A percentile compares a stretch with the other conserved stretches of the same genome.
phyloP scores from a whole-genome alignment of 2,329 filamentous ascomycete genomes.

The Pyricularia pennisetigena region DNA sequence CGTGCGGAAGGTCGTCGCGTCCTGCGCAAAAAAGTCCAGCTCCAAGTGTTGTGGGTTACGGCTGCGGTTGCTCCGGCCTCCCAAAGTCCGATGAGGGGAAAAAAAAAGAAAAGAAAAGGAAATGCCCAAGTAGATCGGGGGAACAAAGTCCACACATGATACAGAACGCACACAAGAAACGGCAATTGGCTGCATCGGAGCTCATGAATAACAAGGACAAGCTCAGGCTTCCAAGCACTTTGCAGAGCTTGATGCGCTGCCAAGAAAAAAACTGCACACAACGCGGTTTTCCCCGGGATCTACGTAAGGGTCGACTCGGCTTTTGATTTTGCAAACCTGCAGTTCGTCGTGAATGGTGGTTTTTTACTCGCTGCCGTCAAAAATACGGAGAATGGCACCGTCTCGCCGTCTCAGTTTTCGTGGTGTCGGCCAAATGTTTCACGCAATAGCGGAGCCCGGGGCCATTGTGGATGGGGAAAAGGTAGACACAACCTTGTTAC shows the following conservation, averaged over 20 bases:
- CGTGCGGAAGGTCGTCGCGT: not conserved
- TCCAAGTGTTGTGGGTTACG: not conserved
- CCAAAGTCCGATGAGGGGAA: not conserved
- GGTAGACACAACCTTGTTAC: not conserved
- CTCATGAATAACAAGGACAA: not conserved
- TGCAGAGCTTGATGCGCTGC: not conserved
- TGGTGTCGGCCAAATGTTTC: not conserved
- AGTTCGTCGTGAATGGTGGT: not conserved
- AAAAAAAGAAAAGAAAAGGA: not conserved
- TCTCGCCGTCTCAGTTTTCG: not conserved
- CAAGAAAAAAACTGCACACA: not conserved
- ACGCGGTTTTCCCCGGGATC: slow-evolving; percentile 4
- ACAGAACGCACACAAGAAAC: not conserved
- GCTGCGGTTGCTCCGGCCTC: not conserved
- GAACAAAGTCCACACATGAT: not conserved
- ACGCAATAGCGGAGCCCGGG: not conserved
- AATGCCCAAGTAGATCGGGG: not conserved
- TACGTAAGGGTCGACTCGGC: not conserved
- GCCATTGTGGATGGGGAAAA: not conserved
- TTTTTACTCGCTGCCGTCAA: not conserved
- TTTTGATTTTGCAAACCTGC: not conserved
- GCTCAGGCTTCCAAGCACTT: not conserved
- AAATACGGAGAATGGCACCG: not conserved
- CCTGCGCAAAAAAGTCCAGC: not conserved
- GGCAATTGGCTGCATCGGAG: not conserved